These are phyloP conservation scores for Vitis rotundifolia DNA, from an alignment of 164 flowering plant species.

Conservation along the genomic window DNA sequence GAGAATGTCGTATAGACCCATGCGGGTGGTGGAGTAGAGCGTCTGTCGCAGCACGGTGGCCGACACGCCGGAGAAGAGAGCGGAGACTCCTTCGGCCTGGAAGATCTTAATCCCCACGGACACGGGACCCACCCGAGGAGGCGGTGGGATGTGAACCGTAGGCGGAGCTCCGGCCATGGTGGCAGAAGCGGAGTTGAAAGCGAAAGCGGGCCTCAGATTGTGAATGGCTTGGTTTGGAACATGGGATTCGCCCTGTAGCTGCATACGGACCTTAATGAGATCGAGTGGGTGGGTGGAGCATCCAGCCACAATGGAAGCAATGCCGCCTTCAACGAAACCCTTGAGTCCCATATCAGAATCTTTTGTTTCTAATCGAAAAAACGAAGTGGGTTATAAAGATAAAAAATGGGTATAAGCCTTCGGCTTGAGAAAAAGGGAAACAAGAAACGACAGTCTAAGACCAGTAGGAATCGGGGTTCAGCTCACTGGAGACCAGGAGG, in stretches of 20 bases:
- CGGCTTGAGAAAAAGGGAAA: not conserved
- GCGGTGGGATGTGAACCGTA: constrained; percentile 8
- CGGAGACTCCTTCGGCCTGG: constrained; percentile 57
- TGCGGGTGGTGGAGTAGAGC: constrained; percentile 85
- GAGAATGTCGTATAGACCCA: constrained; percentile 84
- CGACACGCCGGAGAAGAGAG: constrained; percentile 79
- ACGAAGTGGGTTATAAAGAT: too few species aligned
- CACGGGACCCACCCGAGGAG: constrained; percentile 35
- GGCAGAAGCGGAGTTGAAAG: constrained; percentile 23
- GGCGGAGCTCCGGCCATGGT: not conserved
- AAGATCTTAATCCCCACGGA: constrained; percentile 31
- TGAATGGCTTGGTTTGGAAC: constrained; percentile 11
- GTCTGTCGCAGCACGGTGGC: constrained; percentile 90
- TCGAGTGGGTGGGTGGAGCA: constrained; percentile 77
- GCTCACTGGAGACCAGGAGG: constrained; percentile 44
- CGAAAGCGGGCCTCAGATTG: constrained; percentile 45
- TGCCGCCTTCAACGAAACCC: constrained; percentile 72
- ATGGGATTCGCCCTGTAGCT: constrained; percentile 64
- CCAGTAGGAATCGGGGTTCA: constrained; percentile 18
- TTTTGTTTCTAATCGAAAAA: not conserved
- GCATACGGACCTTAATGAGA: constrained; percentile 78
- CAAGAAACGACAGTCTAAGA: not conserved
- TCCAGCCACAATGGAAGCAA: constrained; percentile 71
- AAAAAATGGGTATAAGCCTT: not conserved
- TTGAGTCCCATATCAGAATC: constrained; percentile 49